Percentiles rank a stretch among this genome's conserved stretches.
These are phyloP conservation scores for Grosmannia clavigera DNA, from an alignment of 2,329 filamentous ascomycete species.

Conservation along the genomic window DNA sequence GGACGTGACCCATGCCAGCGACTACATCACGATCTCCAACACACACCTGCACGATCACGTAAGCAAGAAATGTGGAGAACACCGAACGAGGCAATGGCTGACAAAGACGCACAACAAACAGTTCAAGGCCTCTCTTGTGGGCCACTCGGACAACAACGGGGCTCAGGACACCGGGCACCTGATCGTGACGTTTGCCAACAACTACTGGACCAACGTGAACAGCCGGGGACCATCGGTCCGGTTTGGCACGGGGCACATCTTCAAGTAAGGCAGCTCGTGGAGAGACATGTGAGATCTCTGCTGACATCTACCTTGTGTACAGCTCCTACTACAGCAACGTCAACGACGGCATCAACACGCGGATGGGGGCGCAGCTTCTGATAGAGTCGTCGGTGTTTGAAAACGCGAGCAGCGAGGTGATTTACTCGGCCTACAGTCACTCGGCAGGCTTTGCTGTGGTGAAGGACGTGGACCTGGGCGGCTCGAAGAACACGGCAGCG, in stretches of 20 bases:
- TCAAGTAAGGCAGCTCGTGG: conserved; percentile 11
- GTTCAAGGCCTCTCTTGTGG: conserved; percentile 44
- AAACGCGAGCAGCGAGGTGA: conserved; percentile 22
- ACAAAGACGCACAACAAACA: neutral
- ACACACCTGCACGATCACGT: conserved; percentile 33
- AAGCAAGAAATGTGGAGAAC: neutral
- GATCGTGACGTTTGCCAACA: conserved; percentile 53
- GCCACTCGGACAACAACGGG: conserved; percentile 46
- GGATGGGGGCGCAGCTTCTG: conserved; percentile 43
- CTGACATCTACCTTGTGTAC: conserved; percentile 6
- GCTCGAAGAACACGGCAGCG: conserved; percentile 33
- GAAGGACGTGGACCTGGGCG: conserved; percentile 31
- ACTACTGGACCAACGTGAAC: conserved; percentile 53
- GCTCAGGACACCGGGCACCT: conserved; percentile 49
- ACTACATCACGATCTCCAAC: conserved; percentile 43
- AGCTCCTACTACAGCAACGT: conserved; percentile 33
- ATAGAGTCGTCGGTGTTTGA: conserved; percentile 43
- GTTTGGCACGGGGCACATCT: conserved; percentile 52
- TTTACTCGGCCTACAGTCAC: conserved; percentile 28
- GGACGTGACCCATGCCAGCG: conserved; percentile 49
- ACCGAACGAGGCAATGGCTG: neutral
- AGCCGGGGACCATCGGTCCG: conserved; percentile 50
- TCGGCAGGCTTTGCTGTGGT: conserved; percentile 27
- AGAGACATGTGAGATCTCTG: neutral
- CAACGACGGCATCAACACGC: conserved; percentile 40